Base-by-base conservation (phyloP, 768 basidiomycete species). In the Jaapia argillacea region DNA sequence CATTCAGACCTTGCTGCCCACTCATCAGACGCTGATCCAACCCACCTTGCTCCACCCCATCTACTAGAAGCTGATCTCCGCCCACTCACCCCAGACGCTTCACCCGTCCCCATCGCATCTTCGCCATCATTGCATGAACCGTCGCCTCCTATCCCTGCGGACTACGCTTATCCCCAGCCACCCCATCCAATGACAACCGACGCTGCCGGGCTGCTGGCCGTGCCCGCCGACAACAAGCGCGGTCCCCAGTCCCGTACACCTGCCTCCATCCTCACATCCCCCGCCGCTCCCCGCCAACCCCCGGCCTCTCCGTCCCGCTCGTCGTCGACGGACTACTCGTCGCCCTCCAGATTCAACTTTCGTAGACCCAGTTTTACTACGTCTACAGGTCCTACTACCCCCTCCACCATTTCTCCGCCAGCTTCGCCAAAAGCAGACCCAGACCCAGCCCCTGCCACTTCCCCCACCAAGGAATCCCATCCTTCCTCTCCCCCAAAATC, bases 261-360 rank as follows among this genome's bases (percentile, higher is more conserved):
- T 40, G 6, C 22, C 36, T 10, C 41, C 33, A 21, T 12, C 36
- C 13, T 25, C 43, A 14, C 36, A 13, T 41, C 40, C 23, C 36
- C 20, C 42, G 40, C 36, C 27, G 45, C 44, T 41, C 47, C 4
- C 40, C 50, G 31, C 44, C 53, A 43, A 13, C 37, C 10, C 37
- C 7, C 22, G 13, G 10, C 37, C 37, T 38, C 37, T 10, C 37
- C 44, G 23, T 16, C 35, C 24, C 49, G 24, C 36, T 43, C 22
- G 31, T 37, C 36, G 13, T 23, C 36, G 18, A 22, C 31, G 10
- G 10, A 33, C 16, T 16, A 33, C 16, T 33, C 31, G 31, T 33
- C 31, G 31, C 10, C 16, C 31, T 33, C 10, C 31, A 33, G 10
- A 10, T 33, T 10, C 31, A 33, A 10, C 31, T 33, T 33, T 16